These are phyloP conservation scores for Tetrahymena elliotti DNA, from an alignment of 73 alveolate species.

Conservation along the genomic window DNA sequence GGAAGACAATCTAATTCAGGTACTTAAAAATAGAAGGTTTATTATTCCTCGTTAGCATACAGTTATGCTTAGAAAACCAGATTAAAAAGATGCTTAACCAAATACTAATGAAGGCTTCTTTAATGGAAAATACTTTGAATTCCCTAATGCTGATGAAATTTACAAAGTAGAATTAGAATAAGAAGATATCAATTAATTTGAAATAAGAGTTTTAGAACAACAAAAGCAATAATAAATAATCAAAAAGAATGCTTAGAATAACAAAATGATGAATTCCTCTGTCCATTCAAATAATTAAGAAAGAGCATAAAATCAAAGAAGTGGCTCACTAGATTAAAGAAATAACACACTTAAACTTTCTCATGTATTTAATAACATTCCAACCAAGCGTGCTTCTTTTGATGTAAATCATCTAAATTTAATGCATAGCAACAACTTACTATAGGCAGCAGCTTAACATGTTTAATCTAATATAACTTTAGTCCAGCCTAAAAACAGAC, in stretches of 20 bases:
- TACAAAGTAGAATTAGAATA: neutral
- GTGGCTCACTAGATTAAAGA: neutral
- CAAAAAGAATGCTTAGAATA: neutral
- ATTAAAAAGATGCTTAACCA: neutral
- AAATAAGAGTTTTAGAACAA: neutral
- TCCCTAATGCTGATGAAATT: neutral
- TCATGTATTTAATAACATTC: neutral
- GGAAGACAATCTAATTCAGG: neutral
- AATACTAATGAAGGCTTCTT: neutral
- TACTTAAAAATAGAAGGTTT: neutral
- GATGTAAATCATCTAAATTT: neutral
- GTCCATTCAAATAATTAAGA: neutral
- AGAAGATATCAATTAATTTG: neutral
- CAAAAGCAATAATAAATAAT: neutral
- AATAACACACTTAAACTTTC: neutral
- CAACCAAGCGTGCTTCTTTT: neutral
- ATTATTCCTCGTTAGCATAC: neutral
- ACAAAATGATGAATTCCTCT: neutral
- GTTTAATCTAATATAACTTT: neutral
- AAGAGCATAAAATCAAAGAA: neutral
- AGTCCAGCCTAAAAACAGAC: neutral
- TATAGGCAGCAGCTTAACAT: neutral
- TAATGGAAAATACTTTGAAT: neutral
- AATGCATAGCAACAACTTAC: neutral
- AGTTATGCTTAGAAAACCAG: neutral